Evolutionary conservation across 345 rosid genomes (phyloP).

Genomic region (Aurinia saxatilis): DNA sequence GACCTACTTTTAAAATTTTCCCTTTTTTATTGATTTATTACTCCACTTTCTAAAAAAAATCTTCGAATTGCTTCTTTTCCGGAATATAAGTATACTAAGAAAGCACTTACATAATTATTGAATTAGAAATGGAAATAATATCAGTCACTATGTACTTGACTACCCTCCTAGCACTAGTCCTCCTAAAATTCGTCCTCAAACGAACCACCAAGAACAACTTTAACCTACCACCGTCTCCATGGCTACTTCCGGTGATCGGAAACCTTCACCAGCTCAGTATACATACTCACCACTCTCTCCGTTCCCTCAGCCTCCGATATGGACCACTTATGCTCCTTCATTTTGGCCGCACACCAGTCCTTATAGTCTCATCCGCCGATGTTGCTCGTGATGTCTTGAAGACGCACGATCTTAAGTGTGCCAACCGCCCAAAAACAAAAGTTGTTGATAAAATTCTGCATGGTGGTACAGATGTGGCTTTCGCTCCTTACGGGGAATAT

Average conservation of each 20-base stretch:
- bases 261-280: no score
- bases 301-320: no score
- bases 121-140: background rate
- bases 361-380: conserved; percentile 46
- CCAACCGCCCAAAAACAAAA: conserved; percentile 32
- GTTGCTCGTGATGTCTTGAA: conserved; percentile 38
- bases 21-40: no score
- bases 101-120: background rate
- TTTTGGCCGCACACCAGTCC: no score
- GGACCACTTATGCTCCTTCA: no score
- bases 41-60: no score
- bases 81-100: no score
- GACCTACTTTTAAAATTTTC: no score
- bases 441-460: conserved; percentile 22
- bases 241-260: conserved; percentile 35
- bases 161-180: background rate
- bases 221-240: conserved; percentile 33
- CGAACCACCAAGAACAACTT: background rate
- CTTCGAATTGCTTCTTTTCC: no score
- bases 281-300: conserved; percentile 37
- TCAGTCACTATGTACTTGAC: background rate
- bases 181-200: background rate
- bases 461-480: conserved; percentile 27
- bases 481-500: conserved; percentile 49
- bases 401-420: conserved; percentile 39